Evolutionary conservation across 139 green algal genomes (phyloP), one percentile per base, ranked within the genome.

Genomic region (Astrephomene gubernaculifera): DNA sequence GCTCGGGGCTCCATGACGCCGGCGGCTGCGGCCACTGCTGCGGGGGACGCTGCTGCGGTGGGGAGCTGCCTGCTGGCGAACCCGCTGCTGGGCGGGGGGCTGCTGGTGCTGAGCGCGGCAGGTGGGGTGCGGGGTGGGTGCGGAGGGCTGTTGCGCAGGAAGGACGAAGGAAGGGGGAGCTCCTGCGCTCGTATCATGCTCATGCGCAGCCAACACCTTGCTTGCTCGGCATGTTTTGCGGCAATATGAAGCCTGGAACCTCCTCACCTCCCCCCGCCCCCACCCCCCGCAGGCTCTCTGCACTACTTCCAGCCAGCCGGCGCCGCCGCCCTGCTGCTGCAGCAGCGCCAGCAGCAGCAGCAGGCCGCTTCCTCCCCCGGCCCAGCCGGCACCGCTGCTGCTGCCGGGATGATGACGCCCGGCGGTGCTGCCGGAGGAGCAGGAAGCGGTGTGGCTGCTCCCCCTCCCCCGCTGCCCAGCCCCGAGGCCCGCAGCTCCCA

Each of bases 301-400:
- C 78, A 74, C 21, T 84, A 67, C 78, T 74, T 67, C 78, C 78
- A 84, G 43, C 78, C 78, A 8, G 78, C 43, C 1, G 78, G 78
- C 2, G 78, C 78, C 24, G 78, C 78, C 4, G 57, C 63, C 7
- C n/a, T 73, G 39, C 38, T 64, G 22, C n/a, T 65, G 21, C 31
- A 60, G 6, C 61, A 75, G 61, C 60, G 52, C n/a, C 75, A 52
- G 33, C 75, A 72, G 74, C 54, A 70, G 54, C 54, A 52, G 54
- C 19, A 22, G 38, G 5, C 54, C 19, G 29, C 74, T 35, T 19
- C 67, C n/a, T n/a, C n/a, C n/a, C n/a, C n/a, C n/a, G 38, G 21
- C 74, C 53, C 25, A 24, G 12, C 21, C n/a, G 45, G 71, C 73
- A 33, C 7, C 73, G 33, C 21, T 27, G 35, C 33, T 24, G 3